Percentiles rank a stretch among this genome's conserved stretches.
phyloP scores from a whole-genome alignment of 495 filamentous ascomycete species.

The Monascus purpureus region DNA sequence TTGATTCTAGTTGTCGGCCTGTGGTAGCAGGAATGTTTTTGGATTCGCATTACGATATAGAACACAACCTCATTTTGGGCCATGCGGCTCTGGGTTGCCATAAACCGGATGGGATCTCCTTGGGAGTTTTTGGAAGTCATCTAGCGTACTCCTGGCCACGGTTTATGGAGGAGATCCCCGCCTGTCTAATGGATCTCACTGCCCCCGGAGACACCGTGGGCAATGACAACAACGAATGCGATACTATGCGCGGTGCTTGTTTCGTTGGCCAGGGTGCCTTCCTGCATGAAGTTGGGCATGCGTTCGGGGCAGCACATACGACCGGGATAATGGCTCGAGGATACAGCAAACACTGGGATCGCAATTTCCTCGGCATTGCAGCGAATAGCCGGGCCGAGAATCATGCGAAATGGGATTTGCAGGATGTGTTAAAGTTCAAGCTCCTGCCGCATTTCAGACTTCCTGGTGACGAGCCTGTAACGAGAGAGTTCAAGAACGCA shows the following conservation, averaged over 20 bases:
- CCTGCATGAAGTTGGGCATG: slow-evolving; percentile 26
- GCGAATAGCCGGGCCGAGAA: slow-evolving; percentile 8
- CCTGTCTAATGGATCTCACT: slow-evolving; percentile 18
- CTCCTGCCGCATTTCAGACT: slow-evolving; percentile 19
- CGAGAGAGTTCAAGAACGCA: slow-evolving; percentile 1
- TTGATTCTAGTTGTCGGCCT: slow-evolving; percentile 16
- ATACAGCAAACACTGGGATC: slow-evolving; percentile 22
- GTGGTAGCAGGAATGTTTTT: slow-evolving; percentile 33
- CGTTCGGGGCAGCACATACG: slow-evolving; percentile 22
- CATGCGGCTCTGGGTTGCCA: slow-evolving; percentile 31
- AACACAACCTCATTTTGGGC: slow-evolving; percentile 19
- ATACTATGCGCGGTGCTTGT: slow-evolving; percentile 23
- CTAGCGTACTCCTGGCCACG: slow-evolving; percentile 33
- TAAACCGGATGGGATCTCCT: slow-evolving; percentile 22
- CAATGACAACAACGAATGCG: slow-evolving; percentile 26
- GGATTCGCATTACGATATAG: slow-evolving; percentile 23
- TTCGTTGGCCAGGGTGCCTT: slow-evolving; percentile 28
- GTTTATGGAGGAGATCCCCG: slow-evolving; percentile 28
- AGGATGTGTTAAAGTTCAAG: slow-evolving; percentile 19
- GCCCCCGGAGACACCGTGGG: slow-evolving; percentile 17
- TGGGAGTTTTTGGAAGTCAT: slow-evolving; percentile 35
- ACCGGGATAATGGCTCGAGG: slow-evolving; percentile 24
- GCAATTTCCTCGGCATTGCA: slow-evolving; percentile 15
- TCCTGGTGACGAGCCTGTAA: slow-evolving; percentile 12
- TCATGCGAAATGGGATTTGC: slow-evolving; percentile 20